These are phyloP conservation scores for Exophiala mesophila DNA, from an alignment of 2,329 filamentous ascomycete genomes.

Conservation along the genomic window DNA sequence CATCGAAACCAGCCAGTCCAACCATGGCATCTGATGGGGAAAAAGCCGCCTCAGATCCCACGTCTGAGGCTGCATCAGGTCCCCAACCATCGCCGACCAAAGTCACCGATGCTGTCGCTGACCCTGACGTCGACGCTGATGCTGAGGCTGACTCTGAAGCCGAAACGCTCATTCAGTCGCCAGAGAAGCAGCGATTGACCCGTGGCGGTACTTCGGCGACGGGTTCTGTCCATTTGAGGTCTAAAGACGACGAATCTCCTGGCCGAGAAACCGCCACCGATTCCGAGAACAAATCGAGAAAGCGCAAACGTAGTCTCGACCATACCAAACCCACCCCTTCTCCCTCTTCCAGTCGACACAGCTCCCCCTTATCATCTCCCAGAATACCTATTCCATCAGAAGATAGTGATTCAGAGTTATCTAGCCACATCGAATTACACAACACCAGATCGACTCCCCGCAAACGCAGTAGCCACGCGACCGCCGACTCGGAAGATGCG, in stretches of 20 bases:
- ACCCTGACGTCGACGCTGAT: slow-evolving; percentile 16
- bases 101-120: slow-evolving; percentile 20
- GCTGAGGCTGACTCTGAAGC: slow-evolving; percentile 44
- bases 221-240: slow-evolving; percentile 7
- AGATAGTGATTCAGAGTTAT: slow-evolving; percentile 25
- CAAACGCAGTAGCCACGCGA: slow-evolving; percentile 4
- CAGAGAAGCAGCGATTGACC: slow-evolving; percentile 42
- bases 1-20: slow-evolving; percentile 1
- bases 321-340: slow-evolving; percentile 12
- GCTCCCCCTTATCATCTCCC: slow-evolving; percentile 27
- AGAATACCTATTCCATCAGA: slow-evolving; percentile 16
- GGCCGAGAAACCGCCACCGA: slow-evolving; percentile 16
- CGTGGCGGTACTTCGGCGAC: slow-evolving; percentile 17
- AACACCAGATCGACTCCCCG: slow-evolving; percentile 1
- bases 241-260: slow-evolving; percentile 10
- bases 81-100: too few species aligned
- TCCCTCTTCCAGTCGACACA: slow-evolving; percentile 23
- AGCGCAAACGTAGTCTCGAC: slow-evolving; percentile 25
- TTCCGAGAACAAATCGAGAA: slow-evolving; percentile 21
- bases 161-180: slow-evolving; percentile 47
- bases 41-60: slow-evolving; percentile 6
- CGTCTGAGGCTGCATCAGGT: not conserved
- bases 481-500: slow-evolving; percentile 14
- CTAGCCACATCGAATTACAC: slow-evolving; percentile 14
- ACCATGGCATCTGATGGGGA: slow-evolving; percentile 5